A percentile compares a stretch with the other conserved stretches of the same genome.
These are phyloP conservation scores for Pyrenophora teres DNA, from an alignment of 2,329 filamentous ascomycete species.

Conservation along the genomic window DNA sequence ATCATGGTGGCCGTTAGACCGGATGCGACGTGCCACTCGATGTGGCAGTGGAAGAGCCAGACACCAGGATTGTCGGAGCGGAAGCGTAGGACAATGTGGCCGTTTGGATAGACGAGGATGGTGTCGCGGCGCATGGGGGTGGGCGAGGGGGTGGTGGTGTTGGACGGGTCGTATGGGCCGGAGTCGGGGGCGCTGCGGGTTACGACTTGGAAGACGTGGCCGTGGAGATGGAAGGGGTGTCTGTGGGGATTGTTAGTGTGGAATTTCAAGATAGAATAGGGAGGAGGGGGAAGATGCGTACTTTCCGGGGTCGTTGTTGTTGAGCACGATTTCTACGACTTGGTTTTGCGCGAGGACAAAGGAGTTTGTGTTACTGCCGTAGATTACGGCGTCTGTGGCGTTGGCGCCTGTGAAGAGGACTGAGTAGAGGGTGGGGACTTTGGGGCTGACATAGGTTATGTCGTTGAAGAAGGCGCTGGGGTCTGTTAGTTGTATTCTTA, in stretches of 20 bases:
- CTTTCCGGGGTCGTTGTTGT: slow-evolving; percentile 72
- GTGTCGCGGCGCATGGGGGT: slow-evolving; percentile 59
- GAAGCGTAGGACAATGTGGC: slow-evolving; percentile 62
- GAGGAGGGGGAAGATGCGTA: slow-evolving; percentile 2
- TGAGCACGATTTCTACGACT: slow-evolving; percentile 76
- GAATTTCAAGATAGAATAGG: slow-evolving; percentile 62
- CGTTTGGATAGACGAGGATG: slow-evolving; percentile 59
- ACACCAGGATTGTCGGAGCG: slow-evolving; percentile 55
- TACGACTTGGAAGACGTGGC: slow-evolving; percentile 46
- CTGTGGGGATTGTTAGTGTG: background rate
- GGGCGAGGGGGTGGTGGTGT: slow-evolving; percentile 24
- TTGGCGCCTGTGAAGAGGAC: slow-evolving; percentile 66
- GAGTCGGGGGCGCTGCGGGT: slow-evolving; percentile 41
- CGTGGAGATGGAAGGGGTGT: slow-evolving; percentile 74
- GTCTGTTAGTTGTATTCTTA: background rate
- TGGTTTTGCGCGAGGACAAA: slow-evolving; percentile 69
- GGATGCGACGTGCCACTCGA: slow-evolving; percentile 50
- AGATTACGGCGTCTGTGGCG: slow-evolving; percentile 49
- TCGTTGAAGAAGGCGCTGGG: slow-evolving; percentile 65
- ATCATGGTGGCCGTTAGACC: slow-evolving; percentile 59
- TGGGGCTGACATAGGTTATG: slow-evolving; percentile 73
- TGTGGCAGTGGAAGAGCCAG: slow-evolving; percentile 42
- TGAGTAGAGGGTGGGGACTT: slow-evolving; percentile 81
- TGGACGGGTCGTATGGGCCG: slow-evolving; percentile 54
- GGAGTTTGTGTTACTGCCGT: slow-evolving; percentile 59